Evolutionary conservation across 257 asterid species (phyloP).

Genomic region (Paraleonurus japonicus): DNA sequence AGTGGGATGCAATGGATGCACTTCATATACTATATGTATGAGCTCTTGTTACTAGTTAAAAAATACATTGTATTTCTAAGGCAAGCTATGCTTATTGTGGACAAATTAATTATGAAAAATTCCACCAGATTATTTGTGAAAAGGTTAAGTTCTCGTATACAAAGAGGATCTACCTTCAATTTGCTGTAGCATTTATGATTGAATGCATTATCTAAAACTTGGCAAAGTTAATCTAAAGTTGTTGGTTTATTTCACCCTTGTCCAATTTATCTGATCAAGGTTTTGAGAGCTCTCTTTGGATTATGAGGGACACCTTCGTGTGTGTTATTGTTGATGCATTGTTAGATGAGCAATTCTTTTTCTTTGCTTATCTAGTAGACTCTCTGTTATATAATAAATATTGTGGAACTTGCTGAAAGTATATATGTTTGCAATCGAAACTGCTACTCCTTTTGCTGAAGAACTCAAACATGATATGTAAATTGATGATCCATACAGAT

Average conservation of each 20-base stretch:
- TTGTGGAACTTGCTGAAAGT: constrained; percentile 3
- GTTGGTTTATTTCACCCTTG: constrained; percentile 2
- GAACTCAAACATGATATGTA: not conserved
- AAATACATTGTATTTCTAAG: not conserved
- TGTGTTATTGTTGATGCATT: not conserved
- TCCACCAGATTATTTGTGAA: not conserved
- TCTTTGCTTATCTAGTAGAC: not conserved
- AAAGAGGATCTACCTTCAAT: not conserved
- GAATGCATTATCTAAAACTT: not conserved
- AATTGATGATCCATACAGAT: not conserved
- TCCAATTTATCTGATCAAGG: not conserved
- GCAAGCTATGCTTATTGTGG: not conserved
- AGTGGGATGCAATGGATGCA: not conserved
- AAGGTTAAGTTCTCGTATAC: not conserved
- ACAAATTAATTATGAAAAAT: not conserved
- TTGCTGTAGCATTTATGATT: not conserved
- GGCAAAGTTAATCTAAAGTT: not conserved
- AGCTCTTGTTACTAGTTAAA: constrained; percentile 17
- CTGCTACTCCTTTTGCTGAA: constrained; percentile 9
- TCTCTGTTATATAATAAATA: not conserved
- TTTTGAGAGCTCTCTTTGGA: constrained; percentile 13
- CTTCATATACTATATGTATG: not conserved
- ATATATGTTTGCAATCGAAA: not conserved
- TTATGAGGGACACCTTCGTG: constrained; percentile 6
- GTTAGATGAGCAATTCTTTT: not conserved